Evolutionary conservation across 768 basidiomycete species (phyloP).

Genomic region (Leccinum ochraceum): DNA sequence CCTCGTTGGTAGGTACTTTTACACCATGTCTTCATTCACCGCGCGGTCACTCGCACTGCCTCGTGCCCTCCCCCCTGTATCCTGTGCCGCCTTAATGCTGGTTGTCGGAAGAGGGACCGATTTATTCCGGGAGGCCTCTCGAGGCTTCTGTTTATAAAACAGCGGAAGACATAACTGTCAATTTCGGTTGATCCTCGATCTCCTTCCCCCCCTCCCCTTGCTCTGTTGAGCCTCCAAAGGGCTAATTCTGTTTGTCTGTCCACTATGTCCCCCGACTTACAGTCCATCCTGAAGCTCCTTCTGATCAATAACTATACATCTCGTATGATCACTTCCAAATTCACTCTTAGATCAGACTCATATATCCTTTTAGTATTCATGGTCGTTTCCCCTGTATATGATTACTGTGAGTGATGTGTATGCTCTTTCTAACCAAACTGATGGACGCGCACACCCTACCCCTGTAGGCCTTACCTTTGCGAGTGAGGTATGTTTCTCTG

Average conservation of each 20-base stretch:
- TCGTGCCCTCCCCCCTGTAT: background rate
- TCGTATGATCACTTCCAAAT: background rate
- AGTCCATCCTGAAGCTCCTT: background rate
- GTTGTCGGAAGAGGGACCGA: background rate
- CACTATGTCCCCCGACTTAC: background rate
- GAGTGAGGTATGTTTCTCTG: conserved; percentile 1
- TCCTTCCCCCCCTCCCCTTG: background rate
- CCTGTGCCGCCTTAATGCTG: background rate
- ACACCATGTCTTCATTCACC: background rate
- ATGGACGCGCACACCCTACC: background rate
- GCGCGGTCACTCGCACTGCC: background rate
- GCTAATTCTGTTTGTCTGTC: background rate
- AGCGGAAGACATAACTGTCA: background rate
- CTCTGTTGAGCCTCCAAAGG: background rate
- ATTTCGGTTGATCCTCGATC: background rate
- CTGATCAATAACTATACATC: background rate
- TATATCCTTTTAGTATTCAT: background rate
- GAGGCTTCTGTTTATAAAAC: background rate
- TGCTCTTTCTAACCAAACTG: background rate
- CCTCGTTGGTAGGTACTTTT: background rate
- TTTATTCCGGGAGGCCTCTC: background rate
- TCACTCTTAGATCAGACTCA: background rate
- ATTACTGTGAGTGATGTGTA: background rate
- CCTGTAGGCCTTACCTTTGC: conserved; percentile 10
- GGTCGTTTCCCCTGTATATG: background rate